phyloP scores from a whole-genome alignment of 495 filamentous ascomycete genomes.

The Penicillium paxilli region DNA sequence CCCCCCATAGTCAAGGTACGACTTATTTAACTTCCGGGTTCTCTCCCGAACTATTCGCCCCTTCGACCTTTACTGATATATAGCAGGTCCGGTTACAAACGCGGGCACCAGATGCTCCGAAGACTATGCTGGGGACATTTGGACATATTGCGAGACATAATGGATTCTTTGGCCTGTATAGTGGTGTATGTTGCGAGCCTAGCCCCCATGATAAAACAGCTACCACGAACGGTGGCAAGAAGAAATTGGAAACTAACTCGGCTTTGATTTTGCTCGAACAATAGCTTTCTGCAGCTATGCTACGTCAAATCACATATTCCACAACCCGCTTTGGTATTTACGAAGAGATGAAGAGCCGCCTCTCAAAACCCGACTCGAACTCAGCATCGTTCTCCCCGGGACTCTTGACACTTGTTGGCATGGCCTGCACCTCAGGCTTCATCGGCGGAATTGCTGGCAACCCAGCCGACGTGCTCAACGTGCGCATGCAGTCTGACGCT shows the following conservation, averaged over 20 bases:
- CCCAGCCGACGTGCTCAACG: constrained; percentile 93
- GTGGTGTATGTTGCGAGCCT: constrained; percentile 57
- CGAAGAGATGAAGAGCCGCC: constrained; percentile 79
- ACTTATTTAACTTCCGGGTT: constrained; percentile 2
- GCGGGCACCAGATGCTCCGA: constrained; percentile 62
- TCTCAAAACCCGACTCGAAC: constrained; percentile 39
- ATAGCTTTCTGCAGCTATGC: constrained; percentile 82
- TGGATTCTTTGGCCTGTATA: constrained; percentile 77
- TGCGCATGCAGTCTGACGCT: constrained; percentile 96
- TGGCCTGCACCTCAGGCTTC: constrained; percentile 82
- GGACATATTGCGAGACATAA: constrained; percentile 66
- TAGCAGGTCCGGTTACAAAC: constrained; percentile 85
- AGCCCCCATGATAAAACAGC: background rate
- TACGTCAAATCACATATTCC: constrained; percentile 90
- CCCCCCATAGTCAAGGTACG: constrained; percentile 60
- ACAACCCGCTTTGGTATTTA: constrained; percentile 94
- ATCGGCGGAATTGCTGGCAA: constrained; percentile 90
- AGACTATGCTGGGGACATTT: constrained; percentile 79
- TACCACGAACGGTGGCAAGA: background rate
- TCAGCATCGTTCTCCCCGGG: constrained; percentile 50
- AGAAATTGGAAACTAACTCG: constrained; percentile 13
- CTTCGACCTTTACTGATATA: constrained; percentile 15
- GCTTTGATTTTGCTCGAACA: constrained; percentile 4
- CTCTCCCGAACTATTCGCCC: constrained; percentile 4
- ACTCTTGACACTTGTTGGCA: constrained; percentile 70